Base-by-base conservation (phyloP, 2,329 filamentous ascomycete genomes). In the Penicillium sp. region DNA sequence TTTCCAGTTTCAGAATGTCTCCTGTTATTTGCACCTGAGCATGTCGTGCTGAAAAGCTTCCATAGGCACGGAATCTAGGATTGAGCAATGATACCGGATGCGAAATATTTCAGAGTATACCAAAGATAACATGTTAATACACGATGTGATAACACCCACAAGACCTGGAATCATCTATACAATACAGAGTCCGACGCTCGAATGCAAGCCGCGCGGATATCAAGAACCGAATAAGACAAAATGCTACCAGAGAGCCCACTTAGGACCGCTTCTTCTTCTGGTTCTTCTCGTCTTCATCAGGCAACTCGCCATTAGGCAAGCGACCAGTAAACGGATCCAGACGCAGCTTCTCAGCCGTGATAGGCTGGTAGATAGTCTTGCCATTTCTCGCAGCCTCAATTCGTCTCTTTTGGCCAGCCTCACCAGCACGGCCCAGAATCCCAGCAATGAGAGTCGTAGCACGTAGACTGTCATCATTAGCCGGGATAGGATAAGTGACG, bases 401-500 rank as follows among this genome's bases (percentile, higher is more conserved):
- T 47, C 92, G 81, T 52, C 81, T 79, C 61, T 77, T 71, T 65
- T 90, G 84, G 32, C 93, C 93, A 45, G 81, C 77, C 73, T 95
- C 77, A 8, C 88, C 93, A 1, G 93, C 93, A 45, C 87, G 81
- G 35, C 91, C 92, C 32, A 98, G 78, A 1, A 93, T 85, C 46
- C 90, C 90, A 3, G 85, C 87, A 60, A 98, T 88, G 53, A 96
- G 79, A 60, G 86, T 82, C 43, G 90, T 81, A 57, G 86, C 85
- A 53, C 93, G 86, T 59, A 95, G 72, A 81, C 90, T 95, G 78
- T 98, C 93, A 66, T 98, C 93, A 69, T 98, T 98, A 44, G 89
- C 89, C 1, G 93, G 93, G 60, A 98, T 96, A 12, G 88, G 88
- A 67, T 98, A 98, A 3, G 93, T 97, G 44, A 97, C 90, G 82